These are phyloP conservation scores for Sugiyamaella pinicola DNA, from an alignment of 1,139 yeast genomes.

Conservation along the genomic window DNA sequence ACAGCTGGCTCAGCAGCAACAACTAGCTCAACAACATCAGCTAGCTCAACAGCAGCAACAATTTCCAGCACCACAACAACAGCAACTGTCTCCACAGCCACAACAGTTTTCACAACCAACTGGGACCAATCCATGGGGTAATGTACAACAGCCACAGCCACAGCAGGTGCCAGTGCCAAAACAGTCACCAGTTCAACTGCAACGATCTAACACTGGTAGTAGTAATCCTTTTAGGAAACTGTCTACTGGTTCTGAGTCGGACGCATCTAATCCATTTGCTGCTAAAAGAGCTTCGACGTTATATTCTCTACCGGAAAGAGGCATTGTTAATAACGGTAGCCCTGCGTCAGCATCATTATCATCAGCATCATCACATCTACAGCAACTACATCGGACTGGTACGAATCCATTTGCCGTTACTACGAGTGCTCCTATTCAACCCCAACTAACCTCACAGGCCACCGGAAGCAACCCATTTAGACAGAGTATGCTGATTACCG, in stretches of 20 bases:
- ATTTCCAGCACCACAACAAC: constrained; percentile 20
- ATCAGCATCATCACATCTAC: constrained; percentile 8
- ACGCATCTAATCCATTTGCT: constrained; percentile 34
- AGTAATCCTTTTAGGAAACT: constrained; percentile 38
- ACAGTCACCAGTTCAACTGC: constrained; percentile 27
- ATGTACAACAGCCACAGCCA: constrained; percentile 36
- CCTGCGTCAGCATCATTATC: not conserved
- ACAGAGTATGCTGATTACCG: constrained; percentile 24
- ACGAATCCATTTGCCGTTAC: constrained; percentile 51
- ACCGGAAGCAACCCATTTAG: constrained; percentile 40
- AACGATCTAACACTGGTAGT: constrained; percentile 37
- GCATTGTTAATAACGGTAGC: not conserved
- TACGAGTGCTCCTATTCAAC: constrained; percentile 17
- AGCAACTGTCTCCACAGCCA: constrained; percentile 21
- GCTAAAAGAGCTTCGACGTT: constrained; percentile 30
- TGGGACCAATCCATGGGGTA: constrained; percentile 45
- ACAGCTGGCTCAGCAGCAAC: constrained; percentile 23
- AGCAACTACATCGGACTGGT: constrained; percentile 40
- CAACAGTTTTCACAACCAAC: constrained; percentile 24
- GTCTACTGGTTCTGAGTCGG: constrained; percentile 18
- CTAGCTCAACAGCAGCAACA: constrained; percentile 21
- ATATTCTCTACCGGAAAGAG: constrained; percentile 24
- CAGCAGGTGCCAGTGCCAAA: constrained; percentile 42
- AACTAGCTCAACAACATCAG: constrained; percentile 25
- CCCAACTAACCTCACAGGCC: constrained; percentile 25